phyloP scores from a whole-genome alignment of 257 asterid genomes.

The Forsythia suspensa region DNA sequence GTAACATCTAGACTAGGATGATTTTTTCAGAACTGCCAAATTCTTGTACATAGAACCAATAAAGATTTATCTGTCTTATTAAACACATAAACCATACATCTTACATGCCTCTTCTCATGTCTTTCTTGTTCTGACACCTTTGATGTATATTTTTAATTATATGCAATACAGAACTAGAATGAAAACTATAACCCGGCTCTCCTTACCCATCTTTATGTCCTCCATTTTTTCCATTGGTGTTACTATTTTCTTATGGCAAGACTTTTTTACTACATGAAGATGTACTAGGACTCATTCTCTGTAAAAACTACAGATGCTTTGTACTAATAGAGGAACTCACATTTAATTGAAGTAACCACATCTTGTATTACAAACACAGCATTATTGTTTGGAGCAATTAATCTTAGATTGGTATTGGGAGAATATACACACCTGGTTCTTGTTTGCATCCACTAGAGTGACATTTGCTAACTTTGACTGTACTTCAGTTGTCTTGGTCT shows the following conservation, averaged over 20 bases:
- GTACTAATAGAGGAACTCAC: neutral
- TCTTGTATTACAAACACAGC: neutral
- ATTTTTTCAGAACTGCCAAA: neutral
- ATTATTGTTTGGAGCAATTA: slow-evolving; percentile 1
- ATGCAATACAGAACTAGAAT: neutral
- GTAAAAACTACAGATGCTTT: neutral
- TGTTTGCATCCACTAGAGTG: slow-evolving; percentile 78
- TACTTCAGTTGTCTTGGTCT: slow-evolving; percentile 75
- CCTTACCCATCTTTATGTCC: neutral
- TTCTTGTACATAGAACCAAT: neutral
- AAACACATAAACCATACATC: neutral
- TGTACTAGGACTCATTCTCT: neutral
- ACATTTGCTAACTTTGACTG: slow-evolving; percentile 83
- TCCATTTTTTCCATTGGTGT: neutral
- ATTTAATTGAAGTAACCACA: neutral
- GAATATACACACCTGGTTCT: slow-evolving; percentile 73
- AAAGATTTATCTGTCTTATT: too few relatives aligned
- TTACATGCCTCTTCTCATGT: neutral
- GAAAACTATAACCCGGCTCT: neutral
- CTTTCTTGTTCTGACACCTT: neutral
- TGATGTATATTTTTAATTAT: neutral
- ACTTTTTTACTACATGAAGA: neutral
- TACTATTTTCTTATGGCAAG: neutral
- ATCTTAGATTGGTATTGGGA: slow-evolving; percentile 1
- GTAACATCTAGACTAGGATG: neutral